These are phyloP conservation scores for Trichomonas gallinae DNA, from an alignment of 208 protist genomes.

Conservation along the genomic window DNA sequence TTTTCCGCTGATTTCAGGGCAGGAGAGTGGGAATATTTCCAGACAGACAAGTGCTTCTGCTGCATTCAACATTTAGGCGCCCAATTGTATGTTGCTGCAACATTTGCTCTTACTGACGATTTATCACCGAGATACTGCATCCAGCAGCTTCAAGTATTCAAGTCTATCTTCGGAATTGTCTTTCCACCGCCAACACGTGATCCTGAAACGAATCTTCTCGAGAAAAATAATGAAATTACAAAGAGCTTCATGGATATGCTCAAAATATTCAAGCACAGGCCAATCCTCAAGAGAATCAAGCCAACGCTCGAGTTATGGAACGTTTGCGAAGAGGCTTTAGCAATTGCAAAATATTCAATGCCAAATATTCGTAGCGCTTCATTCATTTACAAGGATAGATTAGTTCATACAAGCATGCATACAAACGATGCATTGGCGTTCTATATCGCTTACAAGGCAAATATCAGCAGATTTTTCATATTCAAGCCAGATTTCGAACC, in stretches of 20 bases:
- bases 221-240: not conserved
- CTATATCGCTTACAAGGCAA: not conserved
- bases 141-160: not conserved
- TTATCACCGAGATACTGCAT: not conserved
- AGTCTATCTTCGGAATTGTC: not conserved
- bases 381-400: not conserved
- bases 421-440: not conserved
- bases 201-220: not conserved
- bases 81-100: not conserved
- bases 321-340: not conserved
- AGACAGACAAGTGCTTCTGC: not conserved
- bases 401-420: not conserved
- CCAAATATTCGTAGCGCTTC: not conserved
- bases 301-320: not conserved
- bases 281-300: not conserved
- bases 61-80: not conserved
- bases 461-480: not conserved
- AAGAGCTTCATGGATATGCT: not conserved
- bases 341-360: not conserved
- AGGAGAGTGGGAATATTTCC: not conserved
- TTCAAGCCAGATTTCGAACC: not conserved
- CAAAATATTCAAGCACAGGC: not conserved
- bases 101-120: not conserved
- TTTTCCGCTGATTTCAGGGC: not conserved
- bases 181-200: not conserved